Evolutionary conservation across 1,139 yeast species (phyloP).

Genomic region (Lodderomyces pseudojiufengensis): DNA sequence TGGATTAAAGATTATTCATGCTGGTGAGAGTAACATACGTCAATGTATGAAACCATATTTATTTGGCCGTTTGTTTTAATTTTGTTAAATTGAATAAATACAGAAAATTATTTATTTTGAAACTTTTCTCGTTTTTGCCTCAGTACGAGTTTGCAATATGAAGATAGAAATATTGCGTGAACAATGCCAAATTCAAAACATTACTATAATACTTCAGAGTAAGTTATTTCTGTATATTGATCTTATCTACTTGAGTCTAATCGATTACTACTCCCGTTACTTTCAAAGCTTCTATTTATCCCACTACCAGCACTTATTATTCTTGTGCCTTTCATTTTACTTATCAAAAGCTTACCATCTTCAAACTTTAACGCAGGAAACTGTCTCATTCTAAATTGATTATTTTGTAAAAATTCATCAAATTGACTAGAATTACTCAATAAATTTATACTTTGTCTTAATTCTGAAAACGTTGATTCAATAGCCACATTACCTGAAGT

Average conservation of each 20-base stretch:
- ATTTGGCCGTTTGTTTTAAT: no score
- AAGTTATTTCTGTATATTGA: no score
- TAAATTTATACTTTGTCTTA: constrained; percentile 44
- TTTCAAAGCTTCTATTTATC: not conserved
- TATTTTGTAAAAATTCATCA: constrained; percentile 39
- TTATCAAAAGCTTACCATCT: constrained; percentile 36
- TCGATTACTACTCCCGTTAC: constrained; percentile 9
- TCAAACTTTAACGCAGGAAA: constrained; percentile 42
- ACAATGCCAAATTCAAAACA: no score
- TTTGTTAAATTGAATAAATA: no score
- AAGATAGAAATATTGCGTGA: no score
- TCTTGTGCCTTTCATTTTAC: constrained; percentile 28
- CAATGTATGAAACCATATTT: constrained; percentile 1
- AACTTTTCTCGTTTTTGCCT: no score
- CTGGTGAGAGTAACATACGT: constrained; percentile 1
- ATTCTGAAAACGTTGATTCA: constrained; percentile 43
- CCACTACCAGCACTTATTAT: constrained; percentile 2
- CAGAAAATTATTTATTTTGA: no score
- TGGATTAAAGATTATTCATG: constrained; percentile 15
- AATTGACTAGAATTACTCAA: constrained; percentile 32
- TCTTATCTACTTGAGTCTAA: constrained; percentile 25
- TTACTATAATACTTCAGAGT: no score
- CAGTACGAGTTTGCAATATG: no score
- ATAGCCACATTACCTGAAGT: constrained; percentile 38
- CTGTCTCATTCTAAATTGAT: constrained; percentile 38